Evolutionary conservation across 305 asterid species (phyloP).

Genomic region (Fraxinus latifolia): DNA sequence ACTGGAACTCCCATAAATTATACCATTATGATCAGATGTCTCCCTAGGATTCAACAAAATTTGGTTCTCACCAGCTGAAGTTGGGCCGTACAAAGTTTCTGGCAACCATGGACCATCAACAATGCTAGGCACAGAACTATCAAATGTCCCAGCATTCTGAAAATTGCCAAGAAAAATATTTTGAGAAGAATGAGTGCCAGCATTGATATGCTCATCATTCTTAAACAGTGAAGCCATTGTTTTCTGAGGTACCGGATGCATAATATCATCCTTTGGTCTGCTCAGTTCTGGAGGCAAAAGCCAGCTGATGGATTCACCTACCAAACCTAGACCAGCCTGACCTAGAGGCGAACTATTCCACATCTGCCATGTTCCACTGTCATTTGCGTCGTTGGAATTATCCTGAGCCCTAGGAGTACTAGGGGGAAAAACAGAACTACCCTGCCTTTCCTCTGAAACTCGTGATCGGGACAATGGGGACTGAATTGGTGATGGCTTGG

Average conservation of each 20-base stretch:
- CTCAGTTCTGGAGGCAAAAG: constrained; percentile 54
- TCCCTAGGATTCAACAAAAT: constrained; percentile 41
- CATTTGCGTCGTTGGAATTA: constrained; percentile 43
- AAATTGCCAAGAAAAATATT: constrained; percentile 52
- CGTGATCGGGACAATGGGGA: constrained; percentile 78
- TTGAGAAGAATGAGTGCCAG: constrained; percentile 50
- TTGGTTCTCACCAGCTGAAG: neutral
- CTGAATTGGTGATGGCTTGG: constrained; percentile 80
- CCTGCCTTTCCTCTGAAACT: constrained; percentile 59
- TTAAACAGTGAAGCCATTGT: constrained; percentile 92
- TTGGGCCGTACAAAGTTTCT: constrained; percentile 23
- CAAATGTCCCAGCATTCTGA: constrained; percentile 58
- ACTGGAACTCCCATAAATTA: constrained; percentile 43
- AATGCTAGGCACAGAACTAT: constrained; percentile 47
- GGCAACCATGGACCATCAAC: constrained; percentile 62
- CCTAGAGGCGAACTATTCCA: constrained; percentile 88
- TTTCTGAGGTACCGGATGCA: constrained; percentile 60
- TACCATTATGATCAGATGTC: constrained; percentile 52
- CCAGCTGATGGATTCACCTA: constrained; percentile 74
- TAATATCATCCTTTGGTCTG: constrained; percentile 52
- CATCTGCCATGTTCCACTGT: constrained; percentile 81
- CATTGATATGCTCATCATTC: constrained; percentile 58
- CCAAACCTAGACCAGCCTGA: constrained; percentile 72
- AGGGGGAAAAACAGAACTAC: constrained; percentile 34
- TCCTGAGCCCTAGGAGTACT: constrained; percentile 52